Conservation (phyloP, 2,329 filamentous ascomycete species). For the Aspergillus pseudoterreus region DNA sequence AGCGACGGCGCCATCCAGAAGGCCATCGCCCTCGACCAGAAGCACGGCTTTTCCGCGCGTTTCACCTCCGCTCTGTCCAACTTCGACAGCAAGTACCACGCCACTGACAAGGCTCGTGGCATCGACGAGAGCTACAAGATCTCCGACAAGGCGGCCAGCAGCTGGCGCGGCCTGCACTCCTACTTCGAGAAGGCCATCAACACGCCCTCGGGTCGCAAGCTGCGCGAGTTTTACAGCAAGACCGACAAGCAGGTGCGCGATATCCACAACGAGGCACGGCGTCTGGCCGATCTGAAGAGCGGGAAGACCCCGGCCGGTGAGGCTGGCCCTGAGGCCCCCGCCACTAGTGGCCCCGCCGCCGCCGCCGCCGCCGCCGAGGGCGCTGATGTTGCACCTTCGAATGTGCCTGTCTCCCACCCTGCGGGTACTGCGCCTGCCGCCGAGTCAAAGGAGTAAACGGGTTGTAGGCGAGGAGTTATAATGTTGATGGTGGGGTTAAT, state of each 20-base stretch:
- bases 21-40: constrained; percentile 82
- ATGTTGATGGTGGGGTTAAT: not conserved
- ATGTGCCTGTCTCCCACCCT: constrained; percentile 6
- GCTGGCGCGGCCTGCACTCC: constrained; percentile 66
- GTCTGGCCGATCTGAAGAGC: constrained; percentile 82
- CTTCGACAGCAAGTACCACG: constrained; percentile 83
- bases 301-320: constrained; percentile 41
- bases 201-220: constrained; percentile 82
- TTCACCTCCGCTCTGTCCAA: constrained; percentile 74
- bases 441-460: constrained; percentile 26
- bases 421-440: constrained; percentile 21
- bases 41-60: constrained; percentile 77
- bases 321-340: constrained; percentile 15
- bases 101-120: constrained; percentile 77
- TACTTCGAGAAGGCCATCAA: constrained; percentile 94
- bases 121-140: constrained; percentile 84
- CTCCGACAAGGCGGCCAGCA: constrained; percentile 64
- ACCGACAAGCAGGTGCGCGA: constrained; percentile 87
- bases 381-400: not conserved
- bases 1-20: constrained; percentile 73
- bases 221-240: constrained; percentile 83
- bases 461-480: not conserved
- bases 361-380: constrained; percentile 18
- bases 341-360: constrained; percentile 16
- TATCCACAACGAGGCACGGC: constrained; percentile 85